Percentiles rank a stretch among this genome's conserved stretches.
Conservation (phyloP, 2,329 filamentous ascomycete genomes). For the Torrubiellomyces zombiae region DNA sequence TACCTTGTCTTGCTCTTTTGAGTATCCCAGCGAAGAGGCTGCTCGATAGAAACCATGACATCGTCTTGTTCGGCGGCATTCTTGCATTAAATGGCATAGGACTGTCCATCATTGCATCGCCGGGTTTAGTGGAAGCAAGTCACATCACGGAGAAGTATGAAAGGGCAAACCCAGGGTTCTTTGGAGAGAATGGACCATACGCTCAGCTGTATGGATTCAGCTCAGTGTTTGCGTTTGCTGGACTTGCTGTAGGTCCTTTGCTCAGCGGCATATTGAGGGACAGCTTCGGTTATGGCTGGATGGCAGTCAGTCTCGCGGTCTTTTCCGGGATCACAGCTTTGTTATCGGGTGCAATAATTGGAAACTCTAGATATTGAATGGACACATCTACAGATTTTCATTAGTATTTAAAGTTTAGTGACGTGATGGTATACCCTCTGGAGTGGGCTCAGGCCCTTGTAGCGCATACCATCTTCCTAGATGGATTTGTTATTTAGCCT, state of each 20-base stretch:
- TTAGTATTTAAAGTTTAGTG: too few relatives aligned
- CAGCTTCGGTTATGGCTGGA: too few relatives aligned
- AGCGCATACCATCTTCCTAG: too few relatives aligned
- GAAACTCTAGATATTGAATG: too few relatives aligned
- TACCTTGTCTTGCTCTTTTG: background rate
- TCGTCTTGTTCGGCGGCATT: background rate
- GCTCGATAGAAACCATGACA: background rate
- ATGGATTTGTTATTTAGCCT: too few relatives aligned
- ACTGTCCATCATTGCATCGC: background rate
- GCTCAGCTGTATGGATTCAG: constrained; percentile 5
- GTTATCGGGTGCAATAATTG: too few relatives aligned
- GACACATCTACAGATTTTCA: too few relatives aligned
- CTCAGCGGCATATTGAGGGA: too few relatives aligned
- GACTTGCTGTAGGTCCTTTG: constrained; percentile 3
- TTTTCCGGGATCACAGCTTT: too few relatives aligned
- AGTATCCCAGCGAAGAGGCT: constrained; percentile 1
- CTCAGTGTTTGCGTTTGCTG: constrained; percentile 2
- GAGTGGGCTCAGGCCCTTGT: too few relatives aligned
- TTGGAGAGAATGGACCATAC: constrained; percentile 5
- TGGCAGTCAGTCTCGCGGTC: too few relatives aligned
- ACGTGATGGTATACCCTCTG: too few relatives aligned
- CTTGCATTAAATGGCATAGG: constrained; percentile 2
- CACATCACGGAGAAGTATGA: constrained; percentile 3
- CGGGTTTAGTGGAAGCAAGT: constrained; percentile 3
- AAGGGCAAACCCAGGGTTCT: constrained; percentile 4